Base-by-base conservation (phyloP, 225 moss, liverwort and hornwort species). In the Pseudoscleropodium purum region DNA sequence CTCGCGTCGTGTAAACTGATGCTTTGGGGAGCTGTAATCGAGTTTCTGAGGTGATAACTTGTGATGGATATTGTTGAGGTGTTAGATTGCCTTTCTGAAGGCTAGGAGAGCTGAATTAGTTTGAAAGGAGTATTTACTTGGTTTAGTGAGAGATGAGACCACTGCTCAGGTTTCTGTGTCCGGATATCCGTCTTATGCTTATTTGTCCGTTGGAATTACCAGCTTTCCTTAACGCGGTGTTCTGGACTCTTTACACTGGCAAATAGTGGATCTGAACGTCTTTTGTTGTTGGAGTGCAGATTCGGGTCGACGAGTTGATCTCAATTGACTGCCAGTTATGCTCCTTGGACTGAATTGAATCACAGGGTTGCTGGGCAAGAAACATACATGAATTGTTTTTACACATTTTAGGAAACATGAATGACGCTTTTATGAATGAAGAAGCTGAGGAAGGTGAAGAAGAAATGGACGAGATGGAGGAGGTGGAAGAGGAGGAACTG, bases 261-360 rank as follows among this genome's bases (percentile, higher is more conserved):
- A 34, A 51, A 31, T 31, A 51, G 60, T 85, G 79, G 45, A 73
- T 82, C 67, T 86, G 45, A 89, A 60, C 11, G 18, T 88, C 34
- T 74, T 88, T 45, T 93, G 57, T 83, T 85, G 60, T 75, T 93
- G 73, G 87, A 82, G 54, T 90, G 82, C 91, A 91, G 93, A 90
- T 66, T 70, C 63, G 73, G 66, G 70, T 88, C 45, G 57, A 83
- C 36, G 21, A 47, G 51, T 75, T 47, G 20, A 85, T 61, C 52
- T 84, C 45, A 61, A 61, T 87, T 75, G 75, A n/a, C 68, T 83
- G 18, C 69, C 56, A 62, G 36, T 74, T 79, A 56, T 67, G 72
- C 66, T 75, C 65, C 79, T 84, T 39, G 56, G 56, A 75, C 60
- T 41, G 30, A 30, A 78, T 84, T 68, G 82, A 81, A 87, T 43